Conservation (phyloP, 768 basidiomycete genomes). For the Scleroderma bovista region DNA sequence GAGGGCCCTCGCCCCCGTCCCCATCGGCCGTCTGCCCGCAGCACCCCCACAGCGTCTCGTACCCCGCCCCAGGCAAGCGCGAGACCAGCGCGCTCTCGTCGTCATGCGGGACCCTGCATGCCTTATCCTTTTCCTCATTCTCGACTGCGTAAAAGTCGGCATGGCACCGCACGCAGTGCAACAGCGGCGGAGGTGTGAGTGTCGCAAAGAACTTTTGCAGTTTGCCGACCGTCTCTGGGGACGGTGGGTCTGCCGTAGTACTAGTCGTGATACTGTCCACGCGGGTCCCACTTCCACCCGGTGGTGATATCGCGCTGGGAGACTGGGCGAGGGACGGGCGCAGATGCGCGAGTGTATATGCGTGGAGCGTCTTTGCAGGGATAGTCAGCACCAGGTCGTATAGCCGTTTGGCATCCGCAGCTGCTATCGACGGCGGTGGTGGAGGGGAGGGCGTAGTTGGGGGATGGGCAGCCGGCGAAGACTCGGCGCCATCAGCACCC, state of each 20-base stretch:
- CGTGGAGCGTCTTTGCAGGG: conserved; percentile 61
- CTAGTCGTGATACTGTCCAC: too few species aligned
- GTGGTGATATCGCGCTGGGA: conserved; percentile 4
- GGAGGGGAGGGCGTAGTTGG: conserved; percentile 29
- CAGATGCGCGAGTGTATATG: conserved; percentile 54
- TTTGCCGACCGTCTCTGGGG: conserved; percentile 37
- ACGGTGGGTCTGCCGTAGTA: conserved; percentile 18
- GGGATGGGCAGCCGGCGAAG: too few species aligned
- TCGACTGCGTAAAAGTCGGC: conserved; percentile 64
- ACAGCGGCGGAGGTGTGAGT: conserved; percentile 58
- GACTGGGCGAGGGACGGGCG: conserved; percentile 9
- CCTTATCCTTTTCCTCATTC: conserved; percentile 53
- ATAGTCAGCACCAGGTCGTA: conserved; percentile 50
- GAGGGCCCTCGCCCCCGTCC: conserved; percentile 76
- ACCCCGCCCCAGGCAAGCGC: conserved; percentile 39
- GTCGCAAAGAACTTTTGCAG: conserved; percentile 55
- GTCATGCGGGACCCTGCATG: conserved; percentile 69
- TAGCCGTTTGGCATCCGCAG: conserved; percentile 39
- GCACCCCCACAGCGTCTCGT: conserved; percentile 65
- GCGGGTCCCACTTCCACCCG: conserved; percentile 6
- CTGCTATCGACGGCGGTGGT: conserved; percentile 23
- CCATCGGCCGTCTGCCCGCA: conserved; percentile 70
- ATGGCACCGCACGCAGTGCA: conserved; percentile 78
- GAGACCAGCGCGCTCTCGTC: conserved; percentile 77
- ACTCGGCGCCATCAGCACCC: conserved; percentile 2